Evolutionary conservation across 2,329 filamentous ascomycete genomes (phyloP).

Genomic region (Microsporum ferrugineum): DNA sequence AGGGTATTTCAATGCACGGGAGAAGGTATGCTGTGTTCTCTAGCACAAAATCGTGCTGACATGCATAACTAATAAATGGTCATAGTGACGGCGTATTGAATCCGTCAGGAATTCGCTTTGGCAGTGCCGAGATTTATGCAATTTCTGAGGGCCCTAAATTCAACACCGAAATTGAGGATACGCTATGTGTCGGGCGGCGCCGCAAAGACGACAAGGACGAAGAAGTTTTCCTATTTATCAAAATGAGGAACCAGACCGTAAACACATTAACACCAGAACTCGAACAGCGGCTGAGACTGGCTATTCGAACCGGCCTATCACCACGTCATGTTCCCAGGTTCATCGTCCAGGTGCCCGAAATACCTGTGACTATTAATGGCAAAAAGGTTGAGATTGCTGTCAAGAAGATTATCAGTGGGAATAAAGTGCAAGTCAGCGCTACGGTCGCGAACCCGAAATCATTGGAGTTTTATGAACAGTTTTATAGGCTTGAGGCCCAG

Average conservation of each 20-base stretch:
- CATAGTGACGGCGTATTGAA: constrained; percentile 37
- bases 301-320: constrained; percentile 19
- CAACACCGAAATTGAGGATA: constrained; percentile 27
- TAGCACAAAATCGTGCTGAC: background rate
- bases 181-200: constrained; percentile 30
- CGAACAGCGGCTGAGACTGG: constrained; percentile 14
- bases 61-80: background rate
- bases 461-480: constrained; percentile 27
- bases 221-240: constrained; percentile 32
- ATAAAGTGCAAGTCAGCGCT: constrained; percentile 26
- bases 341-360: constrained; percentile 28
- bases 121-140: constrained; percentile 38
- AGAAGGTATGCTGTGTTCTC: constrained; percentile 21
- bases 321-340: constrained; percentile 34
- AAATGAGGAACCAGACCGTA: constrained; percentile 21
- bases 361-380: constrained; percentile 38
- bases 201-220: constrained; percentile 28
- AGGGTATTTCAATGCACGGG: constrained; percentile 35
- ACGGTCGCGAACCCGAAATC: constrained; percentile 32
- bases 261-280: constrained; percentile 18
- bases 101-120: constrained; percentile 39
- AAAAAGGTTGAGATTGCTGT: constrained; percentile 39
- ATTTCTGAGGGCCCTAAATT: constrained; percentile 35
- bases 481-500: constrained; percentile 10
- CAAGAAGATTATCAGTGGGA: constrained; percentile 32